Evolutionary conservation across 352 stramenopile species (phyloP), one percentile per base, ranked within the genome.

Genomic region (Globisporangium alternatum): DNA sequence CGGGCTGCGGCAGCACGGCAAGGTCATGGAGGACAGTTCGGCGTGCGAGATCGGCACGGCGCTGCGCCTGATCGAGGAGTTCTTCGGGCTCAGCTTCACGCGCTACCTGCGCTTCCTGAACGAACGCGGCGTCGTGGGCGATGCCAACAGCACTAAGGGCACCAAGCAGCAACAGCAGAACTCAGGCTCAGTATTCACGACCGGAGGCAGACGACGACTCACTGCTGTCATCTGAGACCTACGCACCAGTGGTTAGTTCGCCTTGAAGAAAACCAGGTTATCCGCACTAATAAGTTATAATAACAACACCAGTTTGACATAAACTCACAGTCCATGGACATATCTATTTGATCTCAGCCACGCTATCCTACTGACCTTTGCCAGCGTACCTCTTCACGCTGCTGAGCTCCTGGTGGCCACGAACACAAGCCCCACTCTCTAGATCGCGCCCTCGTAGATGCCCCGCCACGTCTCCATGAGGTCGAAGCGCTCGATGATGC

Each of bases 41-140:
- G 58, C 58, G 17, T 93, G 81, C 66, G 78, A 93, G 65, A 84
- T 90, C 56, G 80, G 61, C 35, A 69, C 79, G 1, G 62, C 71
- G 1, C 68, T 90, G 53, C 74, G 70, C 5, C 45, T 85, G 66
- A 79, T 91, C 39, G 84, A 93, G 45, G 81, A 90, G 62, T 93
- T 93, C 55, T 60, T 93, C 0, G 80, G 78, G 0, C 69, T 93
- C 12, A 89, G 69, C 56, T 93, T 89, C 62, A 83, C 76, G 13
- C 70, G 76, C 22, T 93, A 89, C 60, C 61, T 88, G 31, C 62
- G 62, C 10, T 93, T 93, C 44, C 71, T 93, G 10, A 77, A 68
- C 56, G 84, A 93, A 57, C 80, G 81, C 7, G 84, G 84, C 2
- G 71, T 91, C 12, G 75, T 82, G 52, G 64, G 76, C 8, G 66